phyloP scores from a whole-genome alignment of 2,329 filamentous ascomycete species.

The Aureobasidium sp. region DNA sequence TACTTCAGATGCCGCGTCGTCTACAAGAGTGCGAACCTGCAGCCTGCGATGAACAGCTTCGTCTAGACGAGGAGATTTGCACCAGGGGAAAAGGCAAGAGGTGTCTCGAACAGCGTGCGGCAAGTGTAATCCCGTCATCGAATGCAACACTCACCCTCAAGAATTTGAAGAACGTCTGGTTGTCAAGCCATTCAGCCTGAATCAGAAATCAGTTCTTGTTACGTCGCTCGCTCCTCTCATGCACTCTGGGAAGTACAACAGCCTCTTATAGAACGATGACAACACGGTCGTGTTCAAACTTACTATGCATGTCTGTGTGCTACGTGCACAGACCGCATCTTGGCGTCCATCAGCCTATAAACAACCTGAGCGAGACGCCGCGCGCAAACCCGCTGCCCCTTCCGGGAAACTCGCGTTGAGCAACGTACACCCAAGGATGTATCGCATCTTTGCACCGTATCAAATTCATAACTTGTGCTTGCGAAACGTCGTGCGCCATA shows the following conservation, averaged over 20 bases:
- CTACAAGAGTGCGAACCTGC: background rate
- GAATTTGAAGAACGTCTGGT: too few relatives aligned
- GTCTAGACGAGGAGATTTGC: background rate
- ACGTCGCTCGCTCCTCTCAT: background rate
- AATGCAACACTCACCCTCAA: background rate
- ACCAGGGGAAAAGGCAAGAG: background rate
- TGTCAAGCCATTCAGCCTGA: background rate
- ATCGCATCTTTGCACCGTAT: background rate
- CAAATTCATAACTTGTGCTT: background rate
- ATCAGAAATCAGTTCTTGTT: background rate
- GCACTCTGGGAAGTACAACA: background rate
- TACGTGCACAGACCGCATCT: background rate
- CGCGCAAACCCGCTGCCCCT: background rate
- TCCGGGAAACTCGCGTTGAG: background rate
- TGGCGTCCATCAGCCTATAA: background rate
- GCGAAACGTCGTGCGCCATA: background rate
- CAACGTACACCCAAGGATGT: background rate
- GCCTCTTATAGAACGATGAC: background rate
- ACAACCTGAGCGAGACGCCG: background rate
- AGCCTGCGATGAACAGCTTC: background rate
- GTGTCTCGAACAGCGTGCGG: background rate
- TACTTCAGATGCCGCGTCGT: background rate
- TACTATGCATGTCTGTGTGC: background rate
- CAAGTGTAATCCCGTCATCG: background rate
- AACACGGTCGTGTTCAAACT: background rate